These are phyloP conservation scores for Aspergillus cavernicola DNA, from an alignment of 495 filamentous ascomycete genomes.

Conservation along the genomic window DNA sequence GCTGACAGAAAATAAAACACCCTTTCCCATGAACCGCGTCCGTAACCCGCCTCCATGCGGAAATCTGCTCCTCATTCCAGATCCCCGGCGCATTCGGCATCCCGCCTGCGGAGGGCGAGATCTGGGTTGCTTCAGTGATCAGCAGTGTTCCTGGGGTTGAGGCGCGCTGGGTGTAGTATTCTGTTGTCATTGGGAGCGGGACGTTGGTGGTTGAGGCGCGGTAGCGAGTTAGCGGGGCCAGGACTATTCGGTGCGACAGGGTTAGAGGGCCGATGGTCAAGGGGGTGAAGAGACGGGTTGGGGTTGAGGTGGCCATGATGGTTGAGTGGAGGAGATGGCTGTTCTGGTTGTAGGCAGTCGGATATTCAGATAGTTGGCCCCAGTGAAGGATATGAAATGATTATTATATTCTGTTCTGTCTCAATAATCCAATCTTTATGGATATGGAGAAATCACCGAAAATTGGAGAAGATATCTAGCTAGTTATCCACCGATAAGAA, in stretches of 20 bases:
- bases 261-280: background rate
- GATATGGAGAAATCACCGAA: no score
- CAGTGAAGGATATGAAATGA: no score
- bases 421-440: no score
- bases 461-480: no score
- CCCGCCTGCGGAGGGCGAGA: constrained; percentile 47
- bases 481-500: no score
- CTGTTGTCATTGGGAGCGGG: constrained; percentile 29
- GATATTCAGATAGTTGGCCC: no score
- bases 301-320: no score
- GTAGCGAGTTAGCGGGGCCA: constrained; percentile 51
- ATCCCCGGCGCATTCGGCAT: constrained; percentile 47
- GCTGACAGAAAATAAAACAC: constrained; percentile 47
- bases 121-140: constrained; percentile 59
- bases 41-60: constrained; percentile 46
- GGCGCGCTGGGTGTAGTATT: constrained; percentile 53
- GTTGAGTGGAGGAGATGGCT: no score
- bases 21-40: constrained; percentile 50
- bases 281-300: background rate
- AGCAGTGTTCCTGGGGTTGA: constrained; percentile 48
- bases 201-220: constrained; percentile 32
- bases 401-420: no score
- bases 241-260: constrained; percentile 40
- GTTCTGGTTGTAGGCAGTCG: no score
- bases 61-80: constrained; percentile 41